Conservation (phyloP, 257 asterid genomes). For the Nicotiana obtusifolia region DNA sequence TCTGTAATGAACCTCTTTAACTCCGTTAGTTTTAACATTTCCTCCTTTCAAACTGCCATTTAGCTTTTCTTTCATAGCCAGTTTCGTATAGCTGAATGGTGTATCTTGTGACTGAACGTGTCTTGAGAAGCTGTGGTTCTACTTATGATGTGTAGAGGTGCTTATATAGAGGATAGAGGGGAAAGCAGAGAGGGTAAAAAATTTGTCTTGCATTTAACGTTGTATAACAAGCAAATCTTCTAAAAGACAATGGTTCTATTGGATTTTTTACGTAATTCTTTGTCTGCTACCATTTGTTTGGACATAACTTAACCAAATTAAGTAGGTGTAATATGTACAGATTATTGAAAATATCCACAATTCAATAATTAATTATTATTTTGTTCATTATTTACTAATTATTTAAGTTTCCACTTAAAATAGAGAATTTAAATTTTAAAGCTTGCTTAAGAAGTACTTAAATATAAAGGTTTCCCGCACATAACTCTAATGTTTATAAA, state of each 20-base stretch:
- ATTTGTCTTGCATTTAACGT: not conserved
- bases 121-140: not conserved
- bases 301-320: no score
- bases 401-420: no score
- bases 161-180: conserved; percentile 15
- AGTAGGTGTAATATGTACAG: no score
- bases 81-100: not conserved
- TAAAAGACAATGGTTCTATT: not conserved
- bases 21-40: conserved; percentile 26
- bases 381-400: no score
- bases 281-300: no score
- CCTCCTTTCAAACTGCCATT: not conserved
- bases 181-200: not conserved
- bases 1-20: conserved; percentile 58
- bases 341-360: no score
- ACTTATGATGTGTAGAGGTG: not conserved
- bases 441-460: no score
- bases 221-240: not conserved
- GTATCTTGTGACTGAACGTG: not conserved
- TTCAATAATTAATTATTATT: no score
- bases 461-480: no score
- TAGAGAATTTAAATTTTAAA: no score
- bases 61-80: conserved; percentile 54
- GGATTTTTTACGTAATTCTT: no score
- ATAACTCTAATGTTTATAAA: no score